Conservation (phyloP, 2,329 filamentous ascomycete genomes). For the Aspergillus sp. region DNA sequence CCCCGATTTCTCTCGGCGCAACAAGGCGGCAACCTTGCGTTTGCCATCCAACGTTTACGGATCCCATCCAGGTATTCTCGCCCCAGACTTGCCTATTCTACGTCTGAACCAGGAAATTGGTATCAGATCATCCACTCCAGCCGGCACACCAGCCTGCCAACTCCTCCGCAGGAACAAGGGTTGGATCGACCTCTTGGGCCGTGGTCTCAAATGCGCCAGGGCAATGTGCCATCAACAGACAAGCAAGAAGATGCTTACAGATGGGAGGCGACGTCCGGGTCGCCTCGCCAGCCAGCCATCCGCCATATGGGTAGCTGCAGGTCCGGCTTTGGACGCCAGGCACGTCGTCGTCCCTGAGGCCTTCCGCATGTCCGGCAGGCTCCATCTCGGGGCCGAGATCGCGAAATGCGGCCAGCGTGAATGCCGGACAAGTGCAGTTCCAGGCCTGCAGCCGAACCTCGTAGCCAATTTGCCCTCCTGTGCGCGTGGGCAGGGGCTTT, state of each 20-base stretch:
- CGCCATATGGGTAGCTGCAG: slow-evolving; percentile 34
- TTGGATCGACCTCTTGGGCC: slow-evolving; percentile 50
- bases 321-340: background rate
- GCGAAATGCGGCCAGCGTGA: slow-evolving; percentile 70
- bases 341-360: slow-evolving; percentile 8
- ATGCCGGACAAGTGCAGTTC: slow-evolving; percentile 88
- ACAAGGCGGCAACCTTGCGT: background rate
- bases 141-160: slow-evolving; percentile 67
- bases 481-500: slow-evolving; percentile 22
- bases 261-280: slow-evolving; percentile 36
- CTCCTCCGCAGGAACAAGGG: slow-evolving; percentile 60
- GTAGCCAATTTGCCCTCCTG: slow-evolving; percentile 51
- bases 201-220: slow-evolving; percentile 54
- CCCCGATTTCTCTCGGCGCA: background rate
- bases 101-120: background rate
- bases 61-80: background rate
- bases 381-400: slow-evolving; percentile 27
- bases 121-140: slow-evolving; percentile 34
- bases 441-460: slow-evolving; percentile 72
- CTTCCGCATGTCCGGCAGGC: slow-evolving; percentile 7
- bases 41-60: background rate
- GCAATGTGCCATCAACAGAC: slow-evolving; percentile 70
- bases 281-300: slow-evolving; percentile 27
- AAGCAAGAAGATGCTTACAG: slow-evolving; percentile 91
- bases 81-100: background rate